Base-by-base conservation (phyloP, 805 yeast species). In the Cephaloascus albidus region DNA sequence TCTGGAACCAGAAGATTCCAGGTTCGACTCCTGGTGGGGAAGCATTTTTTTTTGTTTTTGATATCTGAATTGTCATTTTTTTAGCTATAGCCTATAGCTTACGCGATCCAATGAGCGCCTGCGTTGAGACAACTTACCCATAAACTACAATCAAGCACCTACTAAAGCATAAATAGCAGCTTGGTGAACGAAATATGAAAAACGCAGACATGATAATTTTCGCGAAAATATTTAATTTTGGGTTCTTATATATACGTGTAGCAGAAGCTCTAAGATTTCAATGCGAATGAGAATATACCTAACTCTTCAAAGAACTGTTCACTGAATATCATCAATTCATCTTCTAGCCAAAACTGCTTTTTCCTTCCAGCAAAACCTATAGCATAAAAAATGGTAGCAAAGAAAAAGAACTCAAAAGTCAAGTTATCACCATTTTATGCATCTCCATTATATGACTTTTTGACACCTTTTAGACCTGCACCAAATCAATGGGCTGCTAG, bases 401-500 rank as follows among this genome's bases (percentile, higher is more conserved):
- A 31, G 14, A 31, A 16, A 31, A 23, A 23, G 28, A n/a, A 8
- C 6, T 31, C 33, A 6, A 31, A 31, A 15, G 6, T 15, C n/a
- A 31, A 31, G 16, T 18, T 37, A 31, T 17, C 33, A 12, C 18
- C 63, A 10, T 69, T 73, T 41, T 62, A 62, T 41, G 72, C 72
- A 6, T 76, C 93, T 0, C 95, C 96, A 0, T 60, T 86, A 33
- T 77, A 81, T 50, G 93, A 83, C 51, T 78, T 87, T 47, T 60
- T 88, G n/a, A 73, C 75, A 18, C 85, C 86, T 10, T 88, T 87
- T 55, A 78, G 78, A 49, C 76, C 81, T 35, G 89, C 90, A 0
- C 85, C 81, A 27, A 85, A 82, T 51, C 96, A 87, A 66, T 89
- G 96, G 96, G 81, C 85, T 4, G 90, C 93, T 0, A 65, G 93